Evolutionary conservation across 129 eudicot genomes (phyloP).

Genomic region (Helianthus tuberosus): DNA sequence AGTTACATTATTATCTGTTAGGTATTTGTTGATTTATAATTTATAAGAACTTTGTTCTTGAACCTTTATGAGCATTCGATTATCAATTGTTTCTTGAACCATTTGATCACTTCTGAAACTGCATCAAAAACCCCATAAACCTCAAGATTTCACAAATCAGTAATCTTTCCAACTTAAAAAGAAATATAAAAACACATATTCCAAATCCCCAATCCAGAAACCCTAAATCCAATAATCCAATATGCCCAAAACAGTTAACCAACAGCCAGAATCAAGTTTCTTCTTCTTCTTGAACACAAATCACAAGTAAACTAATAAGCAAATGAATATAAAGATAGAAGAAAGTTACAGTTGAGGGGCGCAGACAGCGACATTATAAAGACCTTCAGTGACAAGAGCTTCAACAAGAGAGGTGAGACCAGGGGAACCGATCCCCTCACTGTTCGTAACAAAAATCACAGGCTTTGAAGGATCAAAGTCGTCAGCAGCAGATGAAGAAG

Average conservation of each 20-base stretch:
- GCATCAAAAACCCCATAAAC: too few species aligned
- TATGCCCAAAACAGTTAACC: not conserved
- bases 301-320: not conserved
- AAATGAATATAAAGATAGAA: not conserved
- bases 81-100: too few species aligned
- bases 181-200: not conserved
- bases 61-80: too few species aligned
- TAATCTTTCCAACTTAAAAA: too few species aligned
- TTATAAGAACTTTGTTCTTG: too few species aligned
- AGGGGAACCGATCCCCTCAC: constrained; percentile 85
- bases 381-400: constrained; percentile 67
- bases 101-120: too few species aligned
- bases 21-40: too few species aligned
- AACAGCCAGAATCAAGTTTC: not conserved
- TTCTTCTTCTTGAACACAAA: too few species aligned
- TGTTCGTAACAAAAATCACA: constrained; percentile 72
- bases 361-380: constrained; percentile 74
- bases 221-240: not conserved
- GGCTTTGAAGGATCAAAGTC: constrained; percentile 53
- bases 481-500: constrained; percentile 14
- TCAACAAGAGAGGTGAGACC: constrained; percentile 71
- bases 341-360: constrained; percentile 79
- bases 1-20: too few species aligned
- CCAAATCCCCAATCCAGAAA: not conserved
- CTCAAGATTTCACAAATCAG: too few species aligned